These are phyloP conservation scores for Botrytis deweyae DNA, from an alignment of 2,329 filamentous ascomycete genomes.

Conservation along the genomic window DNA sequence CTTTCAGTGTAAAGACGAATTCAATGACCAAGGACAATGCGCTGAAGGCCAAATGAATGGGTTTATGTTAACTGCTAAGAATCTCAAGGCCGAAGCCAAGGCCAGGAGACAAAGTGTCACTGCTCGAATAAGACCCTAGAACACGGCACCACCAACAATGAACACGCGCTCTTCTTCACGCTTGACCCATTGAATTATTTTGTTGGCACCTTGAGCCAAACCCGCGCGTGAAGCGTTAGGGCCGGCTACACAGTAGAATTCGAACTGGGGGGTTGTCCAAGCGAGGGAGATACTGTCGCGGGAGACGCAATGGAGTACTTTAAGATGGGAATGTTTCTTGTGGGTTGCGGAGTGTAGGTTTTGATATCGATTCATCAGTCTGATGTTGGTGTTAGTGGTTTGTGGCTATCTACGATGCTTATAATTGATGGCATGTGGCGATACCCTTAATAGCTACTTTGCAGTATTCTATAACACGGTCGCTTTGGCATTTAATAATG, in stretches of 20 bases:
- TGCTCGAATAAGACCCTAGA: conserved; percentile 37
- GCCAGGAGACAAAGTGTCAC: neutral
- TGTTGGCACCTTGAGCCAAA: conserved; percentile 82
- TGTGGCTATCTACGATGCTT: neutral
- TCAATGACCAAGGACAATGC: neutral
- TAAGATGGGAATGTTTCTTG: conserved; percentile 77
- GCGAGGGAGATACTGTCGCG: conserved; percentile 77
- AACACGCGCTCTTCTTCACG: conserved; percentile 92
- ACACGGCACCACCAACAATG: conserved; percentile 95
- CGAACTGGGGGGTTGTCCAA: conserved; percentile 89
- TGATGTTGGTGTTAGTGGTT: conserved; percentile 33
- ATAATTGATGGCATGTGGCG: neutral
- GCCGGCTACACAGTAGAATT: conserved; percentile 92
- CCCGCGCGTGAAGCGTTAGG: conserved; percentile 63
- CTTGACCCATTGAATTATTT: conserved; percentile 87
- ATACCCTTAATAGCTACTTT: neutral
- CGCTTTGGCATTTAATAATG: neutral
- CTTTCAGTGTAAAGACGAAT: conserved; percentile 9
- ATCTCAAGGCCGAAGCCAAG: neutral
- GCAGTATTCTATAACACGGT: neutral
- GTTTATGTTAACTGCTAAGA: neutral
- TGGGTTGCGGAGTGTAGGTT: conserved; percentile 84
- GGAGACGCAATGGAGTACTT: conserved; percentile 77
- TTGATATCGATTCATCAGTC: conserved; percentile 80
- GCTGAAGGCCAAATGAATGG: neutral